A percentile compares a stretch with the other conserved stretches of the same genome.
Conservation (phyloP, 1,284 basidiomycete genomes). For the Cutaneotrichosporon cutaneum region DNA sequence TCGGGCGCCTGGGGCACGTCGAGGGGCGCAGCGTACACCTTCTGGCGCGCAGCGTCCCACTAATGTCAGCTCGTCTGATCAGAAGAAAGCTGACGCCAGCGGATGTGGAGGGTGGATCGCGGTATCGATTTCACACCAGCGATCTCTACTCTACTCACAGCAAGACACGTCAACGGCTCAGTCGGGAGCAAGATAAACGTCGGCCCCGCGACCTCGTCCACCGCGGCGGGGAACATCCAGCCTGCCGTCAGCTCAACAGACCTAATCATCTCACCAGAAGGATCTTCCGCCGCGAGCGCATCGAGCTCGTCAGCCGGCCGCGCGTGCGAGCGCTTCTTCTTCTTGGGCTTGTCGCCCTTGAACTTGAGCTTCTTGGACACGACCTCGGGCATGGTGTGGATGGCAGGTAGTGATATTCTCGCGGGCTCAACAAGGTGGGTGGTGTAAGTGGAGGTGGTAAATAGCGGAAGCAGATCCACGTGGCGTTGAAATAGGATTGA, state of each 20-base stretch:
- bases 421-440: neutral
- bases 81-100: neutral
- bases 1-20: slow-evolving; percentile 51
- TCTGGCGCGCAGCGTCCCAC: slow-evolving; percentile 48
- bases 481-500: neutral
- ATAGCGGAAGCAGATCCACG: slow-evolving; percentile 5
- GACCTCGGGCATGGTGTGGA: slow-evolving; percentile 25
- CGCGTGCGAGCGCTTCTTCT: slow-evolving; percentile 54
- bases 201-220: slow-evolving; percentile 53
- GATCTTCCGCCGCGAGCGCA: slow-evolving; percentile 44
- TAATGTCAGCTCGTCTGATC: slow-evolving; percentile 24
- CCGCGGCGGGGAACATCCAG: slow-evolving; percentile 53
- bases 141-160: slow-evolving; percentile 31
- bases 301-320: slow-evolving; percentile 38
- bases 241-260: slow-evolving; percentile 30
- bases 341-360: slow-evolving; percentile 57
- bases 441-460: neutral
- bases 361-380: slow-evolving; percentile 54
- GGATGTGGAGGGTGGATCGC: too few species aligned
- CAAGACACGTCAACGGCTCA: slow-evolving; percentile 46
- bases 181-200: slow-evolving; percentile 51
- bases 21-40: slow-evolving; percentile 48
- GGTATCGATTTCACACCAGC: too few species aligned
- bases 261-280: slow-evolving; percentile 44
- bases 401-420: neutral